Evolutionary conservation across 352 stramenopile species (phyloP).

Genomic region (Pythium aristosporum): DNA sequence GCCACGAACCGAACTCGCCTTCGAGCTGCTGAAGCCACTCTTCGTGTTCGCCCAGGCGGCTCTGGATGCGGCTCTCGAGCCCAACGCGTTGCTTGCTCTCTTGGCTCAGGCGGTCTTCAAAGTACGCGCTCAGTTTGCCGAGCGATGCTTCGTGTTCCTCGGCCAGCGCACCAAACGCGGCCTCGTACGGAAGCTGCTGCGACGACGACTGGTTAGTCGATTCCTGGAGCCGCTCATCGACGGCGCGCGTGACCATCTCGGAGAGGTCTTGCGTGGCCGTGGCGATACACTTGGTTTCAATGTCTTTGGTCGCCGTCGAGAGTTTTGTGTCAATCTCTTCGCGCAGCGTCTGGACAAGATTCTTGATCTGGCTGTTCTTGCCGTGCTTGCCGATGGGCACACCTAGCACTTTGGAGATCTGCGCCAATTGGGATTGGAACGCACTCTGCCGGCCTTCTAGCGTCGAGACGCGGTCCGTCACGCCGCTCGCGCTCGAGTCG

Average conservation of each 20-base stretch:
- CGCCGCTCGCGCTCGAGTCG: constrained; percentile 30
- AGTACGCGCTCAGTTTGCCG: constrained; percentile 59
- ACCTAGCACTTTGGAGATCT: constrained; percentile 71
- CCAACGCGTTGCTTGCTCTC: constrained; percentile 63
- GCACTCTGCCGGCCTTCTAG: constrained; percentile 72
- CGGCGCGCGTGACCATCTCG: constrained; percentile 8
- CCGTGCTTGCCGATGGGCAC: constrained; percentile 64
- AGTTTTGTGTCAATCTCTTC: constrained; percentile 74
- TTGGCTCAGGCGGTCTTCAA: constrained; percentile 57
- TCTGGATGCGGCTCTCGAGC: constrained; percentile 59
- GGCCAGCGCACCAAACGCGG: constrained; percentile 51
- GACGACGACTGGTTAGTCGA: not conserved
- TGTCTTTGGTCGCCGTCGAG: constrained; percentile 33
- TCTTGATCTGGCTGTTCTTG: constrained; percentile 72
- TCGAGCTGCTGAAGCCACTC: constrained; percentile 84
- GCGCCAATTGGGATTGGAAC: constrained; percentile 79
- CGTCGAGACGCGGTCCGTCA: constrained; percentile 75
- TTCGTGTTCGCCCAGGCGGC: constrained; percentile 60
- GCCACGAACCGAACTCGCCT: constrained; percentile 54
- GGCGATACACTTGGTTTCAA: constrained; percentile 32
- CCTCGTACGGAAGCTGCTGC: constrained; percentile 41
- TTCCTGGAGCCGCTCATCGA: constrained; percentile 23
- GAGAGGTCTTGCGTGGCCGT: constrained; percentile 30
- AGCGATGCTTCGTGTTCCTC: constrained; percentile 76
- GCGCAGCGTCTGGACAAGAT: constrained; percentile 65